Evolutionary conservation across 2,329 filamentous ascomycete genomes (phyloP).

Genomic region (Falciphora oryzae): DNA sequence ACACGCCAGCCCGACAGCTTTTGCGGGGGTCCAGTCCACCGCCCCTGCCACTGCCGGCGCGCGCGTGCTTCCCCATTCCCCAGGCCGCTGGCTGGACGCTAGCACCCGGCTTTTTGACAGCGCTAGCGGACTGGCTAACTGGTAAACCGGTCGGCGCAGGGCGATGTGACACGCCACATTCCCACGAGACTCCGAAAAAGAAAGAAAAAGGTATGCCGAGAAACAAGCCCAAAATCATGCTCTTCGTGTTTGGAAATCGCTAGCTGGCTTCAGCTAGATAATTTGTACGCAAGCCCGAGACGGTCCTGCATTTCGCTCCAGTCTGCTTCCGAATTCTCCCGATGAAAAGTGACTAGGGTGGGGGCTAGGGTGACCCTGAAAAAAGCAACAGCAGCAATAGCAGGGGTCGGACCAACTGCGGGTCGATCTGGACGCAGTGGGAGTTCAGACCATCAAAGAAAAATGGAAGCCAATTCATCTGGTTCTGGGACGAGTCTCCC

Average conservation of each 20-base stretch:
- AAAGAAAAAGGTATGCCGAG: background rate
- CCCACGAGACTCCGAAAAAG: background rate
- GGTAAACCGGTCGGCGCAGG: background rate
- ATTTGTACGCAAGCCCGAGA: too few relatives aligned
- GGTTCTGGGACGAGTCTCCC: background rate
- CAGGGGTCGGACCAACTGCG: background rate
- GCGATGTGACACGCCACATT: background rate
- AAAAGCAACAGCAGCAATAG: background rate
- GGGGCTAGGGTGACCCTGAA: background rate
- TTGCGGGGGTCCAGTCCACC: background rate
- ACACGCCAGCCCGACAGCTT: background rate
- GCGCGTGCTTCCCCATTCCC: background rate
- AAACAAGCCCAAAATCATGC: background rate
- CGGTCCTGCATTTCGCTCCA: background rate
- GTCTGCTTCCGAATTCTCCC: background rate
- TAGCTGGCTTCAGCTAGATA: too few relatives aligned
- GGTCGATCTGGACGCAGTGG: background rate
- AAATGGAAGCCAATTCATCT: too few relatives aligned
- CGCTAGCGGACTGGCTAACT: background rate
- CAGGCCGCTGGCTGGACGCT: background rate
- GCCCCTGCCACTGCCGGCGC: background rate
- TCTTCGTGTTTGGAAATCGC: too few relatives aligned
- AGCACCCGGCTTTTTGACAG: background rate
- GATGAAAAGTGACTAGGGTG: background rate
- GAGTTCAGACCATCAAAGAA: background rate